These are phyloP conservation scores for Rhodotorula sp. DNA, from an alignment of 1,284 basidiomycete species.

Conservation along the genomic window DNA sequence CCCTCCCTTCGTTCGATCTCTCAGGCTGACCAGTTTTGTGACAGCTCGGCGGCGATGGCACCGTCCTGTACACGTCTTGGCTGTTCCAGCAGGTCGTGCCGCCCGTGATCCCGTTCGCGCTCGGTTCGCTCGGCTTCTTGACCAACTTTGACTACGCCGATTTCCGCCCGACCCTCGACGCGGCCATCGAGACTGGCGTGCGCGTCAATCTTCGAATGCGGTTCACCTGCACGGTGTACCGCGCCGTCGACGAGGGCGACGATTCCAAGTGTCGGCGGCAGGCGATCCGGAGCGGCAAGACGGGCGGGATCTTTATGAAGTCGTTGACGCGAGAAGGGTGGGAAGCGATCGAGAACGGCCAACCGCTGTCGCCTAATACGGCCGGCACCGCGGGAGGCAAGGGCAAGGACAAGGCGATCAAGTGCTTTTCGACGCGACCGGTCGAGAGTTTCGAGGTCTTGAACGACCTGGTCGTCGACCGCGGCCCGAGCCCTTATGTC, in stretches of 20 bases:
- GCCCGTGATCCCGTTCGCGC: conserved; percentile 92
- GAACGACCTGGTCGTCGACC: conserved; percentile 96
- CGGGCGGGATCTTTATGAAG: conserved; percentile 91
- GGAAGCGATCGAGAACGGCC: conserved; percentile 81
- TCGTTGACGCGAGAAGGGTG: conserved; percentile 83
- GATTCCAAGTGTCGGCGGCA: conserved; percentile 47
- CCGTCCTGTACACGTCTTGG: conserved; percentile 98
- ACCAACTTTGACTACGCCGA: conserved; percentile 96
- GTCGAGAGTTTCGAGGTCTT: conserved; percentile 97
- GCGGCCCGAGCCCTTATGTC: conserved; percentile 97
- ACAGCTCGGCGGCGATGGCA: conserved; percentile 94
- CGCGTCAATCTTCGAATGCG: conserved; percentile 98
- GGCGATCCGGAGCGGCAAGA: conserved; percentile 84
- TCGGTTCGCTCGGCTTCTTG: conserved; percentile 97
- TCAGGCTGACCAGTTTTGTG: conserved; percentile 6
- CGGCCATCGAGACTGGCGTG: conserved; percentile 86
- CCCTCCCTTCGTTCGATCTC: too few species aligned
- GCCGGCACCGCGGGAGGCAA: background rate
- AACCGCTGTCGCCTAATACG: conserved; percentile 45
- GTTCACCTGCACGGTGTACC: conserved; percentile 97
- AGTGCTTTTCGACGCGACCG: conserved; percentile 93
- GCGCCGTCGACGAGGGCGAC: conserved; percentile 68
- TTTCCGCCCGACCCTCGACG: conserved; percentile 82
- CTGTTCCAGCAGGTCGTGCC: conserved; percentile 97
- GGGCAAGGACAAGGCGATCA: conserved; percentile 80